phyloP scores from a whole-genome alignment of 148 eudicot genomes.

The Heliamphora exappendiculata region DNA sequence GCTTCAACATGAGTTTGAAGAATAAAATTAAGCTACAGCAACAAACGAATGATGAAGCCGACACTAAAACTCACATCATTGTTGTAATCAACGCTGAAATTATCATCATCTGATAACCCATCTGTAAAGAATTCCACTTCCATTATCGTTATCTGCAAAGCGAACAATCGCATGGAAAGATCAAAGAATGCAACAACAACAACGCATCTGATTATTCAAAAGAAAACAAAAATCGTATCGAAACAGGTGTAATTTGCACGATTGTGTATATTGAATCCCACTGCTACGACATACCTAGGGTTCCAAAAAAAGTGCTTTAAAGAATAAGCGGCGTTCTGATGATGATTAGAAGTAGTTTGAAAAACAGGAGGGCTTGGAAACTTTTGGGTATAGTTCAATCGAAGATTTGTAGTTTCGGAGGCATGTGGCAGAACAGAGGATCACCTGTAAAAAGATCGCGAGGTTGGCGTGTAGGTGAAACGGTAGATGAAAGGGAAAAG shows the following conservation, averaged over 20 bases:
- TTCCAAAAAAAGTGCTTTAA: neutral
- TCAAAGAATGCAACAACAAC: neutral
- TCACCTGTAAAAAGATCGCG: no score
- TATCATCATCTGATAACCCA: conserved; percentile 37
- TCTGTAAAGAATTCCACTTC: conserved; percentile 52
- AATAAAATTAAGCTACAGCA: neutral
- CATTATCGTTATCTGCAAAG: conserved; percentile 27
- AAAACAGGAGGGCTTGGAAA: neutral
- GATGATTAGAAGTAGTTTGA: neutral
- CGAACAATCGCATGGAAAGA: neutral
- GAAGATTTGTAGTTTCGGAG: neutral
- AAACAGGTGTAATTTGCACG: neutral
- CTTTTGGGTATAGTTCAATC: neutral
- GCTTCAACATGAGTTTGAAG: neutral
- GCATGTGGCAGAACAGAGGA: neutral
- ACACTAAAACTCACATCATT: conserved; percentile 28
- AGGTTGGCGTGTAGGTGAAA: no score
- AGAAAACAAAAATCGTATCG: neutral
- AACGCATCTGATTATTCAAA: neutral
- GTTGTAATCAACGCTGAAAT: conserved; percentile 28
- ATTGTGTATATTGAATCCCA: neutral
- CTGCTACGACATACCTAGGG: neutral
- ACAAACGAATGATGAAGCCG: neutral
- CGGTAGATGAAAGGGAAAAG: no score
- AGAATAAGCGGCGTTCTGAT: neutral